Evolutionary conservation across 345 rosid genomes (phyloP).

Genomic region (Euclidium syriacum): DNA sequence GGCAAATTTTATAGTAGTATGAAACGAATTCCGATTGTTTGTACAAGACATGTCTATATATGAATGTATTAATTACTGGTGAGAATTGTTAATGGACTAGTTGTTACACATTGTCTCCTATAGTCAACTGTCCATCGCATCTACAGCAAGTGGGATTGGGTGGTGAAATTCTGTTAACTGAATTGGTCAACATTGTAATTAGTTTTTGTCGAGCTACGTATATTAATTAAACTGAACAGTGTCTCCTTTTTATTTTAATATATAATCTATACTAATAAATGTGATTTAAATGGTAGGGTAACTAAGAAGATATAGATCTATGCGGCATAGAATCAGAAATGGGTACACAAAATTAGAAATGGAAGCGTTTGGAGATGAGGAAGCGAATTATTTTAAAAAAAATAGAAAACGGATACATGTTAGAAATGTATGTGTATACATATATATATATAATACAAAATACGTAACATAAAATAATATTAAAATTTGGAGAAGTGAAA

Average conservation of each 20-base stretch:
- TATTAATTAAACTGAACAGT: neutral
- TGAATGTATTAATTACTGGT: slow-evolving; percentile 7
- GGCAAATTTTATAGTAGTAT: neutral
- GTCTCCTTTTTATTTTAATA: slow-evolving; percentile 1
- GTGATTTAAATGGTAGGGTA: slow-evolving; percentile 1
- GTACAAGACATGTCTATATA: slow-evolving; percentile 5
- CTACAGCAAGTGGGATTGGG: slow-evolving; percentile 6
- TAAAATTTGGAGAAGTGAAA: too few relatives aligned
- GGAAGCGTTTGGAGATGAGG: too few relatives aligned
- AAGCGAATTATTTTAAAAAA: too few relatives aligned
- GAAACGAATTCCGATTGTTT: slow-evolving; percentile 24
- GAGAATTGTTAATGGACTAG: slow-evolving; percentile 13
- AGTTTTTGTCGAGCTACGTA: neutral
- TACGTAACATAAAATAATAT: too few relatives aligned
- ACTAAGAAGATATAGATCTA: too few relatives aligned
- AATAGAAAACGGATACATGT: too few relatives aligned
- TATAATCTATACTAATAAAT: neutral
- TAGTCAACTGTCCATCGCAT: slow-evolving; percentile 26
- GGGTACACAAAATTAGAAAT: too few relatives aligned
- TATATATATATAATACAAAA: too few relatives aligned
- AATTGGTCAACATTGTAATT: slow-evolving; percentile 16
- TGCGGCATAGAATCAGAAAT: too few relatives aligned
- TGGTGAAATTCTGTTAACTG: slow-evolving; percentile 24
- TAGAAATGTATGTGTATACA: too few relatives aligned
- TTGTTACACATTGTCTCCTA: slow-evolving; percentile 22